Evolutionary conservation across 352 stramenopile species (phyloP), one percentile per base, ranked within the genome.

Genomic region (Globisporangium acanthophoron): DNA sequence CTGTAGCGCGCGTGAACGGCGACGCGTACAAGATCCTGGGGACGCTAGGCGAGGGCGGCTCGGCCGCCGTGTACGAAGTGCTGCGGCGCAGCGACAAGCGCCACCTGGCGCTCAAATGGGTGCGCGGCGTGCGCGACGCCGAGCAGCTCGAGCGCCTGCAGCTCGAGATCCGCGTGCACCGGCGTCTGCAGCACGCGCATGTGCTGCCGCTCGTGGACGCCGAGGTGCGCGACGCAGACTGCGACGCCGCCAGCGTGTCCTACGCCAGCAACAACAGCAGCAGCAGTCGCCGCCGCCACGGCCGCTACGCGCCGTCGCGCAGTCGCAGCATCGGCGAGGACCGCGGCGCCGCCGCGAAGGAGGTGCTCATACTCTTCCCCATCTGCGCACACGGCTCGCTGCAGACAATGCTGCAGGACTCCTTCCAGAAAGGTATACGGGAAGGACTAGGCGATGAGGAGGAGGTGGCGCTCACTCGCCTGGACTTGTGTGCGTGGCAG

Each of bases 81-180:
- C 47, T 39, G 13, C 64, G 68, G 20, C 71, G 77, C 12, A 64
- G 69, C 31, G 56, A 66, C 21, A 56, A 66, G 13, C 41, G 44
- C 37, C 51, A 57, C 40, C 75, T 74, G 27, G 86, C 84, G 51
- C 70, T 94, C 39, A 95, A 95, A 55, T 83, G 73, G 73, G 74
- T 67, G 59, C 68, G 79, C 56, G 69, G 68, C 43, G 61, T 87
- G 58, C 58, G 70, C 29, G 78, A 87, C 33, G 52, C 55, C 51
- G 84, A 90, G 56, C 66, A 87, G 20, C 55, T 90, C 27, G 62
- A 76, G 65, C 73, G 85, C 6, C 58, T 87, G 52, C 64, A 84
- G 52, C 64, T 87, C 21, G 85, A 96, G 67, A 78, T 96, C 52
- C 65, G 78, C 56, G 72, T 93, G 54, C 80, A 92, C 59, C 64